Evolutionary conservation across 2,329 filamentous ascomycete genomes (phyloP).

Genomic region (Pseudogymnoascus sp.): DNA sequence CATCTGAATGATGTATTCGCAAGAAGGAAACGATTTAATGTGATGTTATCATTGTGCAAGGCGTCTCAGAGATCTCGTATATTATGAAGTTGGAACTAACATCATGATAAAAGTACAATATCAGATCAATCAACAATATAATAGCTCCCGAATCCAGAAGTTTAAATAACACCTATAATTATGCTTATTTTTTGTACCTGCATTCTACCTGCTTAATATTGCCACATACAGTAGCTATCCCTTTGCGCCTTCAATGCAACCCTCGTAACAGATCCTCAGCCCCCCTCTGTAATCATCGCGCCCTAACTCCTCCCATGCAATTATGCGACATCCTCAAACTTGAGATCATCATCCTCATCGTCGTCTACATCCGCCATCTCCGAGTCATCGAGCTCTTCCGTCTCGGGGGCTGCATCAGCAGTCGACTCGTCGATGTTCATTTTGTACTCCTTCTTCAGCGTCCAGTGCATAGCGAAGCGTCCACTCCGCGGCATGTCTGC

Average conservation of each 20-base stretch:
- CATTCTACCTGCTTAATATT: not conserved
- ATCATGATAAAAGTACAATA: not conserved
- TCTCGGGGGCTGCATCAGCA: conserved; percentile 34
- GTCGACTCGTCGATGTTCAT: conserved; percentile 43
- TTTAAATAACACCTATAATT: conserved; percentile 11
- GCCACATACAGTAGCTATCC: not conserved
- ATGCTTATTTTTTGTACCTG: conserved; percentile 6
- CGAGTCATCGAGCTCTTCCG: conserved; percentile 35
- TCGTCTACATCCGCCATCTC: conserved; percentile 48
- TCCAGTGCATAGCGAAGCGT: conserved; percentile 78
- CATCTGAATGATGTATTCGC: not conserved
- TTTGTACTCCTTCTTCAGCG: conserved; percentile 62
- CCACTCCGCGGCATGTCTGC: conserved; percentile 77
- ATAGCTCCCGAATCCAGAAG: conserved; percentile 12
- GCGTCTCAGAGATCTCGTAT: not conserved
- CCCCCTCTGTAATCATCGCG: not conserved
- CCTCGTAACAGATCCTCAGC: conserved; percentile 8
- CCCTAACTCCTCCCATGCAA: conserved; percentile 15
- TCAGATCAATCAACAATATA: not conserved
- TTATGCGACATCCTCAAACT: conserved; percentile 65
- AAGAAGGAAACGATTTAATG: not conserved
- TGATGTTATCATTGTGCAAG: not conserved
- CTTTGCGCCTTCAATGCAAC: conserved; percentile 6
- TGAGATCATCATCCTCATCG: conserved; percentile 52
- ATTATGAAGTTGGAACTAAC: not conserved